These are phyloP conservation scores for Trifolium subterraneum DNA, from an alignment of 306 rosid genomes.

Conservation along the genomic window DNA sequence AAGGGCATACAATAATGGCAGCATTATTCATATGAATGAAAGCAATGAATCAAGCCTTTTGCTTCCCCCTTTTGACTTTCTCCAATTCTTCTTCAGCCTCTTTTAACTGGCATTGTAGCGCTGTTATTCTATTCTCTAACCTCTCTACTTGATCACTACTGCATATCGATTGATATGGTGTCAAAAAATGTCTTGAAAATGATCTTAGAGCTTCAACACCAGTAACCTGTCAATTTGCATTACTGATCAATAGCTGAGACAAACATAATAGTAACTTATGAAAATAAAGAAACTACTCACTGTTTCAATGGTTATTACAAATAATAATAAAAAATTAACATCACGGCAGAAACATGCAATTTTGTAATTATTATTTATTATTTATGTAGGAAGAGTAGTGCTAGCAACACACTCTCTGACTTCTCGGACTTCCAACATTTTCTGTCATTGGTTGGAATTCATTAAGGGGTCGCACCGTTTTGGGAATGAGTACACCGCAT, in stretches of 20 bases:
- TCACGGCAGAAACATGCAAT: background rate
- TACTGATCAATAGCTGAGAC: constrained; percentile 23
- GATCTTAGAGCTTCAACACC: constrained; percentile 81
- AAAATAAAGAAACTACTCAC: constrained; percentile 13
- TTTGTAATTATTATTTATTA: background rate
- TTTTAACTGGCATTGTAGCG: constrained; percentile 59
- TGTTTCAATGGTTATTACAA: background rate
- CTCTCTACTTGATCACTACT: constrained; percentile 61
- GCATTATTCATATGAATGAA: constrained; percentile 25
- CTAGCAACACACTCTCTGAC: background rate
- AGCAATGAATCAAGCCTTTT: constrained; percentile 47
- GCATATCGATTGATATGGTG: constrained; percentile 61
- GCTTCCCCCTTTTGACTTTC: constrained; percentile 58
- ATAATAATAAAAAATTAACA: background rate
- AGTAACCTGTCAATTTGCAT: constrained; percentile 69
- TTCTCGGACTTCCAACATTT: background rate
- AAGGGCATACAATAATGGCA: constrained; percentile 24
- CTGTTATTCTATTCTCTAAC: constrained; percentile 63
- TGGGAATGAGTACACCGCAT: background rate
- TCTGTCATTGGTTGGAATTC: background rate
- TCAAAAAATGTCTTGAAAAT: constrained; percentile 67
- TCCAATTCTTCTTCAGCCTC: constrained; percentile 79
- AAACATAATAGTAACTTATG: background rate
- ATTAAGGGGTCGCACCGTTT: background rate
- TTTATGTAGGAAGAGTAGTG: background rate